Evolutionary conservation across 1,284 basidiomycete genomes (phyloP), one percentile per base, ranked within the genome.

Genomic region (Pseudozyma thailandica): DNA sequence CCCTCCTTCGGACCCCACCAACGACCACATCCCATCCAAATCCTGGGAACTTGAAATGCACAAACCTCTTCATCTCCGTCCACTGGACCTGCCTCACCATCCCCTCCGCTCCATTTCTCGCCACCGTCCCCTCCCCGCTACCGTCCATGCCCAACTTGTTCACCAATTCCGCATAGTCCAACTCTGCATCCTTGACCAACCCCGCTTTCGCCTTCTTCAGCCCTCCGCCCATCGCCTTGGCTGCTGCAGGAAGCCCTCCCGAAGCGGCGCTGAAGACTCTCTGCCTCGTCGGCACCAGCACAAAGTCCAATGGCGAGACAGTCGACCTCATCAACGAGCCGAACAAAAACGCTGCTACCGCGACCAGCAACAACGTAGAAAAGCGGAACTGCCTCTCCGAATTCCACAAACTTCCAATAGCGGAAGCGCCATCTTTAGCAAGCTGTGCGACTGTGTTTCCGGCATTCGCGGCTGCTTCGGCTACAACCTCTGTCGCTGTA

Each of bases 251-350:
- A 8, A 7, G 30, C 7, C 30, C 7, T 31, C 8, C 7, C 15
- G 13, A 7, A 35, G 13, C 33, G 1, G 46, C 30, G 0, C 15
- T 10, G 18, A 68, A 57, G 6, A 43, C 20, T 16, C 25, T 38
- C n/a, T 46, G 45, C 37, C 25, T 21, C 6, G 69, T 62, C 16
- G 71, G 62, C 4, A 77, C 39, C 6, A 82, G 53, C 20, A 95
- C 89, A 85, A 94, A 98, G 83, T 97, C 94, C n/a, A 91, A 90
- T 12, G 93, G 91, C 8, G 90, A 90, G 37, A 97, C 84, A 63
- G 97, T 85, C 8, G 92, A 92, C 57, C 95, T 88, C 64, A 95
- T 84, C 47, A 98, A 85, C 12, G 92, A 94, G 33, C 95, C 95
- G 66, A 97, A 86, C 69, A 98, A 85, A 84, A 98, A 94, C 33